A percentile compares a stretch with the other conserved stretches of the same genome.
Evolutionary conservation across 1,284 basidiomycete species (phyloP).

Genomic region (Puccinia brachypodii): DNA sequence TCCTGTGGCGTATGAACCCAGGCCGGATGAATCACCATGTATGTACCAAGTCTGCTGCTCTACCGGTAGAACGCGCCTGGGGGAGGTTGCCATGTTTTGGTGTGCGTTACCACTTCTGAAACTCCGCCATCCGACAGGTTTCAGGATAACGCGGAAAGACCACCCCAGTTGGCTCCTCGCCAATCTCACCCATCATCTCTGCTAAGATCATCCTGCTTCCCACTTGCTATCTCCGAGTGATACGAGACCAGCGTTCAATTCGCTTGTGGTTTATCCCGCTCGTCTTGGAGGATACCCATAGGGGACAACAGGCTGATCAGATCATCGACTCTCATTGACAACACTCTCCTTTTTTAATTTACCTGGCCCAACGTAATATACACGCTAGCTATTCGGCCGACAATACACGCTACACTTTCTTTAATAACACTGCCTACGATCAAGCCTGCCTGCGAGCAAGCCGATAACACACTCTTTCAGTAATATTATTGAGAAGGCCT

Average conservation of each 20-base stretch:
- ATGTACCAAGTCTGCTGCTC: neutral
- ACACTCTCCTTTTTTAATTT: neutral
- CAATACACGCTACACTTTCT: neutral
- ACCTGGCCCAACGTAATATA: neutral
- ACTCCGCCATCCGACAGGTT: conserved; percentile 15
- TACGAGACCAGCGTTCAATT: neutral
- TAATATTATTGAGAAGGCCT: neutral
- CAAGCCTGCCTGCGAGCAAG: neutral
- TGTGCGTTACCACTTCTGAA: conserved; percentile 2
- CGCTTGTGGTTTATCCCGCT: neutral
- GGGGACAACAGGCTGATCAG: neutral
- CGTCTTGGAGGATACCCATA: neutral
- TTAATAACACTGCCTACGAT: too few species aligned
- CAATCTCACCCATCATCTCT: neutral
- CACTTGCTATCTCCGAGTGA: neutral
- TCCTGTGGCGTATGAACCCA: neutral
- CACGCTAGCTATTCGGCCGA: neutral
- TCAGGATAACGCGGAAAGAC: conserved; percentile 6
- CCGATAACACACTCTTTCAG: neutral
- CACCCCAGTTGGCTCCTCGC: neutral
- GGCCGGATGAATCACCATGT: neutral
- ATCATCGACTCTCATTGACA: neutral
- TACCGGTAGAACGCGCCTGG: conserved; percentile 1
- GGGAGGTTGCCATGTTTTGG: neutral
- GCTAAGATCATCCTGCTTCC: conserved; percentile 6